Percentiles rank a stretch among this genome's conserved stretches.
Evolutionary conservation across 2,329 filamentous ascomycete genomes (phyloP).

Genomic region (Falciphora oryzae): DNA sequence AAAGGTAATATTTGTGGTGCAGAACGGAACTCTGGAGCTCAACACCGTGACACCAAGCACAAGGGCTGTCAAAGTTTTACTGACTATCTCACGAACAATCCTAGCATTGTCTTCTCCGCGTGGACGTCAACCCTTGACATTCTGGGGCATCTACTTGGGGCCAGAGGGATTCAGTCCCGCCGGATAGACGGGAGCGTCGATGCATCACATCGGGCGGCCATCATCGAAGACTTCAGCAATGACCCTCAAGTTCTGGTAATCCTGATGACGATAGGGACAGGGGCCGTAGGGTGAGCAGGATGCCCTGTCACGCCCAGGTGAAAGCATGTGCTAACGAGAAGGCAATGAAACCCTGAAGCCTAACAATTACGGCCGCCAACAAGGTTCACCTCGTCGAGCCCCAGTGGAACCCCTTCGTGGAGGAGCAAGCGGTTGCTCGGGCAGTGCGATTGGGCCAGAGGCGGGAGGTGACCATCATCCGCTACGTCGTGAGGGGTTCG

Average conservation of each 20-base stretch:
- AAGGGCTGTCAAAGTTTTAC: background rate
- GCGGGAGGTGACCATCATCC: conserved; percentile 34
- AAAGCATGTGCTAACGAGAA: background rate
- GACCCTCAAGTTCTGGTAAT: background rate
- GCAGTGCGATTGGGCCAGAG: conserved; percentile 41
- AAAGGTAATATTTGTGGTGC: conserved; percentile 9
- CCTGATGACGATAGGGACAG: background rate
- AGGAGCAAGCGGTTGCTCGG: conserved; percentile 45
- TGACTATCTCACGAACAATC: background rate
- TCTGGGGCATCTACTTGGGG: conserved; percentile 24
- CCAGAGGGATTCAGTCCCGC: conserved; percentile 23
- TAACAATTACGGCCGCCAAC: conserved; percentile 42
- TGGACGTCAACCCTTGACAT: conserved; percentile 39
- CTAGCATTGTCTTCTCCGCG: conserved; percentile 39
- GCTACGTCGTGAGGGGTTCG: conserved; percentile 36
- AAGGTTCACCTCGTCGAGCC: conserved; percentile 41
- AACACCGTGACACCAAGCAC: background rate
- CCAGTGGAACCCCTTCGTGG: conserved; percentile 49
- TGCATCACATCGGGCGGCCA: background rate
- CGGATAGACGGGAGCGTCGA: conserved; percentile 37
- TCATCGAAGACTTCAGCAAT: background rate
- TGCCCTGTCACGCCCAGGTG: background rate
- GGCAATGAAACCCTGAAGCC: conserved; percentile 19
- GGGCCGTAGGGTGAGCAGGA: background rate
- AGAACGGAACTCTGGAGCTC: no score